A percentile compares a stretch with the other conserved stretches of the same genome.
Evolutionary conservation across 768 basidiomycete genomes (phyloP).

Genomic region (Calocera cornea): DNA sequence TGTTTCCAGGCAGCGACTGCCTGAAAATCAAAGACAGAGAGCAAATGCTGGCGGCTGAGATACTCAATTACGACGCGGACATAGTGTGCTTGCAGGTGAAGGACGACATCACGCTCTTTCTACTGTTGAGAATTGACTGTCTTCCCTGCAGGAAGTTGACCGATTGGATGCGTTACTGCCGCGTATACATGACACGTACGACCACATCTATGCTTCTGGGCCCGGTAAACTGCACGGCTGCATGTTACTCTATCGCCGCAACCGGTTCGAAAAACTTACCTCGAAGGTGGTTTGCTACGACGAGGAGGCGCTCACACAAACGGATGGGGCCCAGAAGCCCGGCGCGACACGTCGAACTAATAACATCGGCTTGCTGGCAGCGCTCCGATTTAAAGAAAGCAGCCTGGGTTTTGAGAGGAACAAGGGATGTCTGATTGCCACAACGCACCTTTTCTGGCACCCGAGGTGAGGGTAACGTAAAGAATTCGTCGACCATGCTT

Average conservation of each 20-base stretch:
- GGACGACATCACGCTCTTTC: not conserved
- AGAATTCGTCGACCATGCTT: not conserved
- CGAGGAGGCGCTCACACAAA: constrained; percentile 28
- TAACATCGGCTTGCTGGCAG: constrained; percentile 69
- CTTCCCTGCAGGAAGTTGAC: constrained; percentile 63
- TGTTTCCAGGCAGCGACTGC: constrained; percentile 65
- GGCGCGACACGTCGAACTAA: constrained; percentile 57
- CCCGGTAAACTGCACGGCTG: constrained; percentile 73
- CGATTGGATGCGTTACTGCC: constrained; percentile 59
- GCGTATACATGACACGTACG: constrained; percentile 49
- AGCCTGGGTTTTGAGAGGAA: constrained; percentile 11
- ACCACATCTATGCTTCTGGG: constrained; percentile 51
- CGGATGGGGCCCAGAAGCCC: constrained; percentile 21
- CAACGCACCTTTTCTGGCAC: constrained; percentile 95
- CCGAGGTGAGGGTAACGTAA: constrained; percentile 47
- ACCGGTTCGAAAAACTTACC: constrained; percentile 35
- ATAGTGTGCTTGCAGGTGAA: constrained; percentile 75
- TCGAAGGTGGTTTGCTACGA: constrained; percentile 55
- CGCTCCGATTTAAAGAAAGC: constrained; percentile 36
- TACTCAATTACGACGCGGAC: constrained; percentile 59
- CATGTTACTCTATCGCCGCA: constrained; percentile 57
- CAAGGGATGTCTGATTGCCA: constrained; percentile 60
- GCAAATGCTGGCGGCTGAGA: constrained; percentile 62
- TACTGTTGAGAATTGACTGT: not conserved
- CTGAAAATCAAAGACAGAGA: constrained; percentile 60